A percentile compares a stretch with the other conserved stretches of the same genome.
phyloP scores from a whole-genome alignment of 2,329 filamentous ascomycete species.

The Aspergillus versicolor region DNA sequence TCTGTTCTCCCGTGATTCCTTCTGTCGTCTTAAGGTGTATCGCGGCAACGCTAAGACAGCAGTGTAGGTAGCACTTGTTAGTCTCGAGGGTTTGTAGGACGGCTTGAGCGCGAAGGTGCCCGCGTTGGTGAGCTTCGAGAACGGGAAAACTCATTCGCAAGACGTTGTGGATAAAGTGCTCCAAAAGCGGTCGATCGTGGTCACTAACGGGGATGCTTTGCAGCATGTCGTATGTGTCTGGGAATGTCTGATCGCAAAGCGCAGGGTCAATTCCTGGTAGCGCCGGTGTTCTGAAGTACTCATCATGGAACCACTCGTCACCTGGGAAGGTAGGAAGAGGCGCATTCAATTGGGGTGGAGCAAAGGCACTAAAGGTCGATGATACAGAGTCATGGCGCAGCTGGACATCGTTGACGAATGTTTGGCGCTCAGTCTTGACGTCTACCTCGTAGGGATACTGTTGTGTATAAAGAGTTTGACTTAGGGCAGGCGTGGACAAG shows the following conservation, averaged over 20 bases:
- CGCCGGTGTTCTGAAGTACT: constrained; percentile 59
- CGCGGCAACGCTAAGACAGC: constrained; percentile 88
- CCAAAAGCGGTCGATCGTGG: constrained; percentile 78
- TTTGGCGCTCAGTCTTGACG: constrained; percentile 91
- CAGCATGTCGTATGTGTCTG: constrained; percentile 55
- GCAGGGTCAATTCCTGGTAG: constrained; percentile 22
- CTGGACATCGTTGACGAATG: constrained; percentile 88
- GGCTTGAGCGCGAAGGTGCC: constrained; percentile 75
- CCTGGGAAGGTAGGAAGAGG: constrained; percentile 64
- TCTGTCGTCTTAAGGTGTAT: constrained; percentile 85
- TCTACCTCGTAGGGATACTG: constrained; percentile 86
- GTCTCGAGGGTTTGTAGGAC: constrained; percentile 84
- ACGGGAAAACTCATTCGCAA: constrained; percentile 89
- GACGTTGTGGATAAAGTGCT: constrained; percentile 88
- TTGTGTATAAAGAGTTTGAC: constrained; percentile 54
- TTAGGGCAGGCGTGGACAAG: constrained; percentile 56
- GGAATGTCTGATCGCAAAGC: constrained; percentile 19
- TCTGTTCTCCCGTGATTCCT: constrained; percentile 65
- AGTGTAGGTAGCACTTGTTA: constrained; percentile 93
- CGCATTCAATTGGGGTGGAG: constrained; percentile 70
- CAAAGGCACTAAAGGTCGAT: constrained; percentile 90
- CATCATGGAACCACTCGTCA: constrained; percentile 71
- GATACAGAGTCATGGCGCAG: constrained; percentile 82
- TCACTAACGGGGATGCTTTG: constrained; percentile 83
- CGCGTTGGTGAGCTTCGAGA: constrained; percentile 84